A percentile compares a stretch with the other conserved stretches of the same genome.
Conservation (phyloP, 1,139 yeast genomes). For the Kodamaea alishanica region DNA sequence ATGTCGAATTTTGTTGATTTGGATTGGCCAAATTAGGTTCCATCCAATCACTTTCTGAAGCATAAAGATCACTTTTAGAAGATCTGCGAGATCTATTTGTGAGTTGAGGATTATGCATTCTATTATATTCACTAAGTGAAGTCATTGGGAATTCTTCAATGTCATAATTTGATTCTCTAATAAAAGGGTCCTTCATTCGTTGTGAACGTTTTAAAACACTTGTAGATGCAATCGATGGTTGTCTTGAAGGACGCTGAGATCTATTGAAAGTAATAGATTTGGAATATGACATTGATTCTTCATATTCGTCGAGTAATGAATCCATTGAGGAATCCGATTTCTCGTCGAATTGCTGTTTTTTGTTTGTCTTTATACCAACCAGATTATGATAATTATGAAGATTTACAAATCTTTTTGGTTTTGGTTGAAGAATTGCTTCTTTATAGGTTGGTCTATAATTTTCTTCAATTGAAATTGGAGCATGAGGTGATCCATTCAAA, state of each 20-base stretch:
- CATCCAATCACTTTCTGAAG: constrained; percentile 45
- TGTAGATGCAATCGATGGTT: constrained; percentile 24
- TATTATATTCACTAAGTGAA: constrained; percentile 36
- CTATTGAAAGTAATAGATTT: constrained; percentile 23
- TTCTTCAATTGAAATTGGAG: background rate
- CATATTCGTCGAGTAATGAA: constrained; percentile 51
- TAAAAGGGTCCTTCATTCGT: constrained; percentile 5
- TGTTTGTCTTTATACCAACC: constrained; percentile 4
- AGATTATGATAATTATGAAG: background rate
- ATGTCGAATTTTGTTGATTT: background rate
- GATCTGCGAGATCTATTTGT: constrained; percentile 30
- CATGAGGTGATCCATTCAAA: constrained; percentile 7
- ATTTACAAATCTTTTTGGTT: constrained; percentile 13
- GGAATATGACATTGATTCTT: constrained; percentile 36
- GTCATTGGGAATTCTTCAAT: constrained; percentile 32
- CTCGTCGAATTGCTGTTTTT: constrained; percentile 8
- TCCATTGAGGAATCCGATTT: constrained; percentile 48
- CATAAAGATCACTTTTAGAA: constrained; percentile 41
- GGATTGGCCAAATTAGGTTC: constrained; percentile 26
- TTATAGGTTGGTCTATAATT: background rate
- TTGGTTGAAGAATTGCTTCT: constrained; percentile 18
- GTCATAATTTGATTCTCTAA: constrained; percentile 2
- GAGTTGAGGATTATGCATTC: constrained; percentile 19
- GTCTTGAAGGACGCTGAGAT: constrained; percentile 30
- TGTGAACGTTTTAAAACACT: constrained; percentile 13